These are phyloP conservation scores for Pulveroboletus sp. DNA, from an alignment of 768 basidiomycete species.

Conservation along the genomic window DNA sequence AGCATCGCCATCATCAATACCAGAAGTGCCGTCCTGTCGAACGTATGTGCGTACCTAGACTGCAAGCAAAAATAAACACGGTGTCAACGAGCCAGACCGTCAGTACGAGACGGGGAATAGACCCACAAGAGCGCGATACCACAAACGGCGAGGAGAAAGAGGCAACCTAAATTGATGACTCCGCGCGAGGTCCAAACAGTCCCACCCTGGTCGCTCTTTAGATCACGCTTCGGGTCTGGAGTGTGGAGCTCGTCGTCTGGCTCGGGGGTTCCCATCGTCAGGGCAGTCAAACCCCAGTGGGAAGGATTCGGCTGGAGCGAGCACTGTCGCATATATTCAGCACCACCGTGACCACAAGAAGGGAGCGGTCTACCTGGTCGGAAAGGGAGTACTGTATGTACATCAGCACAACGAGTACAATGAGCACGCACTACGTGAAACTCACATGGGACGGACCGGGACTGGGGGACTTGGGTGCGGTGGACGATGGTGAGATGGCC, in stretches of 20 bases:
- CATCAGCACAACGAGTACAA: not conserved
- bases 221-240: slow-evolving; percentile 53
- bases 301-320: slow-evolving; percentile 41
- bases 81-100: not conserved
- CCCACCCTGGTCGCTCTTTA: slow-evolving; percentile 53
- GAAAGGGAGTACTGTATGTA: slow-evolving; percentile 25
- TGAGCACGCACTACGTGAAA: accelerated
- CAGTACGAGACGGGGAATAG: not conserved
- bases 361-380: slow-evolving; percentile 19
- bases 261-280: slow-evolving; percentile 44
- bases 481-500: slow-evolving; percentile 16
- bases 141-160: slow-evolving; percentile 49
- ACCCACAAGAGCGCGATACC: slow-evolving; percentile 57
- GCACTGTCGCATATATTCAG: slow-evolving; percentile 29
- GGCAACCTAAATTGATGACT: slow-evolving; percentile 62
- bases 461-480: slow-evolving; percentile 25
- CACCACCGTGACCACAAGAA: not conserved
- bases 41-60: slow-evolving; percentile 14
- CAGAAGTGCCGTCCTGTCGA: too few relatives aligned
- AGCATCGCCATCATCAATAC: not conserved
- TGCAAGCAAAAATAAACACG: not conserved
- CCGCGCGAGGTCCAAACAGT: slow-evolving; percentile 60
- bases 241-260: slow-evolving; percentile 63
- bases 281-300: slow-evolving; percentile 45
- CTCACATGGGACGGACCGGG: slow-evolving; percentile 27